These are phyloP conservation scores for Ophiostoma sp. DNA, from an alignment of 2,329 filamentous ascomycete genomes.

Conservation along the genomic window DNA sequence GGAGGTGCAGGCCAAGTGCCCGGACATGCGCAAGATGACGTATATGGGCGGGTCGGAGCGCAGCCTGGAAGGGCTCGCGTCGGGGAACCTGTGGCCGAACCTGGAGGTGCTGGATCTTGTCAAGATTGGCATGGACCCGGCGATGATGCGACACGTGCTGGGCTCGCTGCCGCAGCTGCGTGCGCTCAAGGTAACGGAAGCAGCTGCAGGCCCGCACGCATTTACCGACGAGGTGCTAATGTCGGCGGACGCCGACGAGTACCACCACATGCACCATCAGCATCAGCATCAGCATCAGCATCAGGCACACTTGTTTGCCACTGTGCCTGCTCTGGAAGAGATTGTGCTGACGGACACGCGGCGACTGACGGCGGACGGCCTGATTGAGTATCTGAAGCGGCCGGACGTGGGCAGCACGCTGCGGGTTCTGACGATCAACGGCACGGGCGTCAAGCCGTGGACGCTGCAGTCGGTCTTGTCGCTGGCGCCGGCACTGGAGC, in stretches of 20 bases:
- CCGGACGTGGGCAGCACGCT: constrained; percentile 57
- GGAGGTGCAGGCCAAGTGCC: constrained; percentile 78
- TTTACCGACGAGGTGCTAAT: constrained; percentile 75
- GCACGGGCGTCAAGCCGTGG: constrained; percentile 63
- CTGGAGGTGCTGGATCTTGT: constrained; percentile 70
- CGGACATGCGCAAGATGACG: constrained; percentile 81
- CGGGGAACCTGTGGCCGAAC: constrained; percentile 60
- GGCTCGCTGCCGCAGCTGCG: constrained; percentile 60
- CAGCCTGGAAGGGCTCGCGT: constrained; percentile 64
- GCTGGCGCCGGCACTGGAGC: constrained; percentile 52
- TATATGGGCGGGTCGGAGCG: constrained; percentile 74
- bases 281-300: background rate
- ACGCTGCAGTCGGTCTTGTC: constrained; percentile 57
- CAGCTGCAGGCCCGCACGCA: constrained; percentile 44
- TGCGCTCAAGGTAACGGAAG: constrained; percentile 68
- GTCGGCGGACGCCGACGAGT: background rate
- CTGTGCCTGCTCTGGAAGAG: constrained; percentile 69
- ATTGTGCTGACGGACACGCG: constrained; percentile 68
- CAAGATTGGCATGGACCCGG: constrained; percentile 63
- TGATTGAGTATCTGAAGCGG: constrained; percentile 62
- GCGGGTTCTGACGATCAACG: constrained; percentile 62
- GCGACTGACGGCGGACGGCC: constrained; percentile 64
- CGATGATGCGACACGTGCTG: constrained; percentile 65
- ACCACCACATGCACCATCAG: background rate
- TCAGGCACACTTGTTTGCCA: constrained; percentile 51